A percentile compares a stretch with the other conserved stretches of the same genome.
Conservation (phyloP, 2,329 filamentous ascomycete genomes). For the Pseudogymnoascus sp. region DNA sequence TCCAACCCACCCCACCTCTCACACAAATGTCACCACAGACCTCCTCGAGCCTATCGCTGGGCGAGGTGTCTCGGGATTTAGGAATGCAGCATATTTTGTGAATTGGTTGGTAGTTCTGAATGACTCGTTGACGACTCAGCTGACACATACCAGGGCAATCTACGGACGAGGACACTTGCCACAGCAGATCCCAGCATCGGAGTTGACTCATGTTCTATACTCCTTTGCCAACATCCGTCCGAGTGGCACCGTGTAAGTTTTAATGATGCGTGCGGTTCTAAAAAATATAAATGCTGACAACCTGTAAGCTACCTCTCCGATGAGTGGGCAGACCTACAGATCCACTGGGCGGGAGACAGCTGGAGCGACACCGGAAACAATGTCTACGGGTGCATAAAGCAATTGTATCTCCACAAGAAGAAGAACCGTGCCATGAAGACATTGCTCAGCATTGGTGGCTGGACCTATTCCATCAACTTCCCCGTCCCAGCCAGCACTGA, state of each 20-base stretch:
- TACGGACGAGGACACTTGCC: slow-evolving; percentile 68
- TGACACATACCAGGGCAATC: slow-evolving; percentile 45
- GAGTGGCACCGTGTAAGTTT: slow-evolving; percentile 61
- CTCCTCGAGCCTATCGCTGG: background rate
- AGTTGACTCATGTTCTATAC: slow-evolving; percentile 71
- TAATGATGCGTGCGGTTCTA: slow-evolving; percentile 43
- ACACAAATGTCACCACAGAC: background rate
- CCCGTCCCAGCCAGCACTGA: slow-evolving; percentile 55
- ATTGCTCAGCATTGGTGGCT: slow-evolving; percentile 71
- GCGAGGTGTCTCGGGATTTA: slow-evolving; percentile 10
- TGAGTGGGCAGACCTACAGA: slow-evolving; percentile 60
- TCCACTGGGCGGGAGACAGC: slow-evolving; percentile 61
- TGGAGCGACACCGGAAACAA: slow-evolving; percentile 61
- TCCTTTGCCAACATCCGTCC: slow-evolving; percentile 69
- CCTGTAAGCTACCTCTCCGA: slow-evolving; percentile 52
- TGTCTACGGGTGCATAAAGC: slow-evolving; percentile 70
- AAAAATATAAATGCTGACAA: slow-evolving; percentile 13
- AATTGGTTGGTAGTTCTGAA: slow-evolving; percentile 30
- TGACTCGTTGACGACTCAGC: background rate
- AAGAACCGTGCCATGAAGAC: slow-evolving; percentile 68
- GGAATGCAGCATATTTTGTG: slow-evolving; percentile 19
- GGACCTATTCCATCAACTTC: slow-evolving; percentile 75
- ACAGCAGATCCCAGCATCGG: slow-evolving; percentile 56
- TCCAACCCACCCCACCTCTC: background rate
- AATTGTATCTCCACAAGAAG: slow-evolving; percentile 68